These are phyloP conservation scores for Euphorbia lathyris DNA, from an alignment of 345 rosid species.

Conservation along the genomic window DNA sequence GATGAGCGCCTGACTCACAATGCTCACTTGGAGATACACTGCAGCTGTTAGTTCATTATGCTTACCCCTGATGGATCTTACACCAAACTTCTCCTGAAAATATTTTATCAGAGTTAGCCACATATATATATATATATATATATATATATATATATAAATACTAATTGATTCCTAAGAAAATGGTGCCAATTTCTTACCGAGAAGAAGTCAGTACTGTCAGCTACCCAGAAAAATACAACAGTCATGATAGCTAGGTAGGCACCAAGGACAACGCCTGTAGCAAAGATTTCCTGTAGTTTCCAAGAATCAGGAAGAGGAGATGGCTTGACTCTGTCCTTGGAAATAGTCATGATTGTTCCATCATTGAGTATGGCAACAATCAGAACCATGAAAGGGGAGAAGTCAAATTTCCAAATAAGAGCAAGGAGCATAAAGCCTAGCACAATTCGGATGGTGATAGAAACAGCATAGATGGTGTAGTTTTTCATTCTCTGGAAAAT, in stretches of 20 bases:
- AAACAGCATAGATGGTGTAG: conserved; percentile 95
- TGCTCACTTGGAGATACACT: conserved; percentile 92
- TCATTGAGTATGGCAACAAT: conserved; percentile 87
- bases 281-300: conserved; percentile 87
- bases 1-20: conserved; percentile 90
- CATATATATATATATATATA: too few relatives aligned
- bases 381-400: conserved; percentile 95
- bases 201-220: conserved; percentile 63
- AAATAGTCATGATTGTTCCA: conserved; percentile 82
- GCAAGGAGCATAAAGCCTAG: conserved; percentile 82
- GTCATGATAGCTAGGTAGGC: conserved; percentile 85
- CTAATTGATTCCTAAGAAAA: too few relatives aligned
- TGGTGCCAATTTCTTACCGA: conserved; percentile 42
- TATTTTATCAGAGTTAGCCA: neutral
- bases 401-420: conserved; percentile 89
- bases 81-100: conserved; percentile 70
- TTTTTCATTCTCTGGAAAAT: conserved; percentile 98
- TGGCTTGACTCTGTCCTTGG: conserved; percentile 81
- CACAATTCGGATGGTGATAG: conserved; percentile 86
- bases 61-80: conserved; percentile 50
- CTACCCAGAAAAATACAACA: conserved; percentile 81
- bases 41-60: conserved; percentile 64
- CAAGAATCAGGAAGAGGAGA: conserved; percentile 84
- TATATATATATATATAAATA: too few relatives aligned
- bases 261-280: conserved; percentile 79